Evolutionary conservation across 148 eudicot species (phyloP), one percentile per base, ranked within the genome.

Genomic region (Silene uniflora): DNA sequence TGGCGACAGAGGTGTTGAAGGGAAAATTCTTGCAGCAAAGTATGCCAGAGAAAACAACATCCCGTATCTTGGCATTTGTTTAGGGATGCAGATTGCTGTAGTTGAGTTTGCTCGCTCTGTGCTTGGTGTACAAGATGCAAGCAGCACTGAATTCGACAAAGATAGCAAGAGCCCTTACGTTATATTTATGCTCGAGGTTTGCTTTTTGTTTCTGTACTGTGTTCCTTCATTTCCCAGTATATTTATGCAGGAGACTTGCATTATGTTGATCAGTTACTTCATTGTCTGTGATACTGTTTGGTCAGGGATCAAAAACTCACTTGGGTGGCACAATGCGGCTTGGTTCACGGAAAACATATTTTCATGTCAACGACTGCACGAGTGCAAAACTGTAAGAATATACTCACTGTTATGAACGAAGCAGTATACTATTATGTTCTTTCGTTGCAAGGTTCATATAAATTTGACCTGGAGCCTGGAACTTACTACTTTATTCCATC

Each of bases 271-370:
- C n/a, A n/a, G n/a, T n/a, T n/a, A n/a, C n/a, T n/a, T n/a, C n/a
- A n/a, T n/a, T n/a, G 44, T 39, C 44, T 6, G 44, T 39, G 44
- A 39, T 39, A 39, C 49, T 70, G 29, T 72, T 66, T 77, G 55
- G 19, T 47, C 84, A 95, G 97, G 99, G 97, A 77, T 95, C 97
- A 22, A 90, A 86, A 81, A 95, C 99, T 54, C 99, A 92, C 78
- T 92, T 95, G 99, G 99, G 99, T 74, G 97, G 89, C 61, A 95
- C 99, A 7, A 95, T 95, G 99, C 87, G 99, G 25, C 92, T 95
- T 63, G 99, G 99, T 82, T 88, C 99, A 24, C 87, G 99, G 83
- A 90, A 88, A 75, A 95, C 99, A 75, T 86, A 83, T 70, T 92
- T 95, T 80, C 90, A 88, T 35, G 85, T 77, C 23, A 73, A 83